These are phyloP conservation scores for Ogataea siamensis DNA, from an alignment of 805 yeast genomes.

Conservation along the genomic window DNA sequence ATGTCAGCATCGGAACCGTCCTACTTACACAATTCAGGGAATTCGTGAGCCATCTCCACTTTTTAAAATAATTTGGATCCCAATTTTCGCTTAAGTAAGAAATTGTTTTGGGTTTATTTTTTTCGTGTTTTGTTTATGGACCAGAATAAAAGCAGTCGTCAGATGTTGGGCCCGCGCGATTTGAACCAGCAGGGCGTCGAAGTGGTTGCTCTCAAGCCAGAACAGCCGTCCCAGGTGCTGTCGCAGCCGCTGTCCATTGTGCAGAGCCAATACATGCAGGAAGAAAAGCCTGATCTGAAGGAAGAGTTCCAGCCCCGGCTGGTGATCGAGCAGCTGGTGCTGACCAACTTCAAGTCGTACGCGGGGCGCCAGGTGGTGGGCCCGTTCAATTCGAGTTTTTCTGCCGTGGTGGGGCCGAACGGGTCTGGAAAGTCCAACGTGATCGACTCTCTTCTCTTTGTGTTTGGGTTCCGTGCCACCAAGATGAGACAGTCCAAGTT, in stretches of 20 bases:
- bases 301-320: slow-evolving; percentile 44
- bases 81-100: slow-evolving; percentile 2
- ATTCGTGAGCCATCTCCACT: slow-evolving; percentile 20
- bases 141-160: background rate
- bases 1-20: slow-evolving; percentile 1
- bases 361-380: slow-evolving; percentile 93
- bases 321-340: slow-evolving; percentile 69
- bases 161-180: slow-evolving; percentile 11
- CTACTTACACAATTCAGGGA: slow-evolving; percentile 43
- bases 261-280: slow-evolving; percentile 13
- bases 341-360: slow-evolving; percentile 89
- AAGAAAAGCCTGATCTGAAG: slow-evolving; percentile 13
- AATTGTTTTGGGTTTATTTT: slow-evolving; percentile 3
- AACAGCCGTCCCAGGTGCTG: background rate
- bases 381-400: slow-evolving; percentile 89
- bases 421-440: slow-evolving; percentile 97
- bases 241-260: slow-evolving; percentile 2
- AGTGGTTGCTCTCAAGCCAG: slow-evolving; percentile 17
- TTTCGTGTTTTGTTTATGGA: slow-evolving; percentile 12
- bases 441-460: slow-evolving; percentile 97
- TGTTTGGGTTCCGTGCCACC: slow-evolving; percentile 93
- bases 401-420: slow-evolving; percentile 98
- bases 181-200: slow-evolving; percentile 8
- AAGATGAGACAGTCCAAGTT: slow-evolving; percentile 95
- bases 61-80: slow-evolving; percentile 1